Evolutionary conservation across 2,329 filamentous ascomycete genomes (phyloP).

Genomic region (Coniosporium tulheliwenetii): DNA sequence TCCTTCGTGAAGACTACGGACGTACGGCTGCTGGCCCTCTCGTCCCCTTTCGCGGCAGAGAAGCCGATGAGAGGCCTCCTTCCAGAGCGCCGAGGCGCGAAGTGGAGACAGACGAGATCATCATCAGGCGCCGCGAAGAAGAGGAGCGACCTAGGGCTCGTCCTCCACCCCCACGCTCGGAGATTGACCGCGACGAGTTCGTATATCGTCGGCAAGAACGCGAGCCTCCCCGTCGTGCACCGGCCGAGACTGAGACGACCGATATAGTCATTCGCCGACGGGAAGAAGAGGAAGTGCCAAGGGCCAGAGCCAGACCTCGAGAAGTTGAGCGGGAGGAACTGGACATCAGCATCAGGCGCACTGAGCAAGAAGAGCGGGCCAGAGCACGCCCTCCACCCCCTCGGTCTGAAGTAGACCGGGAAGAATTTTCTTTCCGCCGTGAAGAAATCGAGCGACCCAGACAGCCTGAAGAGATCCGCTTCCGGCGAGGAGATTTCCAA

Average conservation of each 20-base stretch:
- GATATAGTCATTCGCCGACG: conserved; percentile 15
- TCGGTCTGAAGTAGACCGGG: conserved; percentile 11
- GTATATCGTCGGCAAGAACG: conserved; percentile 20
- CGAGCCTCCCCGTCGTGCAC: conserved; percentile 12
- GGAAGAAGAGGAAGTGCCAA: conserved; percentile 6
- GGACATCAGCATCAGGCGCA: conserved; percentile 16
- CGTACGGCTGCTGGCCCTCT: conserved; percentile 25
- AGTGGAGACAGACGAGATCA: conserved; percentile 14
- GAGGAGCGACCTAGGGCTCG: conserved; percentile 6
- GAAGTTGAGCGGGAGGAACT: conserved; percentile 16
- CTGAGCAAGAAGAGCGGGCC: conserved; percentile 6
- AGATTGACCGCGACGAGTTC: conserved; percentile 20
- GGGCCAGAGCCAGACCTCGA: conserved; percentile 13
- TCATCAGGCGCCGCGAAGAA: conserved; percentile 13
- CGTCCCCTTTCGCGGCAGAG: conserved; percentile 29
- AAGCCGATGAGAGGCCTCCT: conserved; percentile 16
- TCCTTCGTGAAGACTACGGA: conserved; percentile 34
- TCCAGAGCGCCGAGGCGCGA: conserved; percentile 5
- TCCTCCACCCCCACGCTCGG: conserved; percentile 11
- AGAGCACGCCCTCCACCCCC: conserved; percentile 8
- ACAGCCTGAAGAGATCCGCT: conserved; percentile 30
- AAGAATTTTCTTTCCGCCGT: conserved; percentile 10
- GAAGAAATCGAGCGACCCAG: conserved; percentile 10
- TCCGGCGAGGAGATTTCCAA: conserved; percentile 19
- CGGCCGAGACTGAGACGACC: conserved; percentile 16